phyloP scores from a whole-genome alignment of 31 red algal species.

The Endocladia muricata region DNA sequence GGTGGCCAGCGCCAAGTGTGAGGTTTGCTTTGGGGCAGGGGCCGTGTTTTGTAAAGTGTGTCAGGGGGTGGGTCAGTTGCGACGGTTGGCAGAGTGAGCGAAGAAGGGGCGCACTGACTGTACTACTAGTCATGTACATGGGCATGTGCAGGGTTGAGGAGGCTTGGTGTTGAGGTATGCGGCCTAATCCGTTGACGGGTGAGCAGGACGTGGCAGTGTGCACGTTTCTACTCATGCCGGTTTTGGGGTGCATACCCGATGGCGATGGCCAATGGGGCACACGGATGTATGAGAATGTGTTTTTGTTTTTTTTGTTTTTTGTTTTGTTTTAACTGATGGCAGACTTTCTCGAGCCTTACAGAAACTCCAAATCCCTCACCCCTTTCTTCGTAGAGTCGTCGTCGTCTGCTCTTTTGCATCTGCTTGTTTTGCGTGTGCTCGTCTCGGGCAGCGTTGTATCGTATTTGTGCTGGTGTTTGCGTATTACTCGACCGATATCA shows the following conservation, averaged over 20 bases:
- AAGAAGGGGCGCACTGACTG: too few relatives aligned
- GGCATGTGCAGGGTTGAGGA: not conserved
- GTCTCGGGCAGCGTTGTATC: not conserved
- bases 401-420: not conserved
- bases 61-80: conserved; percentile 51
- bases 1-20: conserved; percentile 31
- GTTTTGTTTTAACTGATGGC: too few relatives aligned
- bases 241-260: not conserved
- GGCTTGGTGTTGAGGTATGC: not conserved
- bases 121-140: not conserved
- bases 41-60: conserved; percentile 43
- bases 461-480: not conserved
- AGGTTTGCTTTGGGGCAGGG: conserved; percentile 52
- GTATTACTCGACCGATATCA: not conserved
- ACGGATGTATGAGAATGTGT: too few relatives aligned
- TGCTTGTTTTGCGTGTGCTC: not conserved
- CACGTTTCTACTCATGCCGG: not conserved
- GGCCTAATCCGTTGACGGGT: not conserved
- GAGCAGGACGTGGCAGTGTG: not conserved
- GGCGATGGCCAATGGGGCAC: too few relatives aligned
- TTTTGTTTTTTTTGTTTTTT: too few relatives aligned
- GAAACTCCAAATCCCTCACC: not conserved
- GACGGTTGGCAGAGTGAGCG: too few relatives aligned
- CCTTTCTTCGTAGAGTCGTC: not conserved
- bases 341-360: too few relatives aligned